Evolutionary conservation across 1,284 basidiomycete species (phyloP).

Genomic region (Ustilago shanxiensis): DNA sequence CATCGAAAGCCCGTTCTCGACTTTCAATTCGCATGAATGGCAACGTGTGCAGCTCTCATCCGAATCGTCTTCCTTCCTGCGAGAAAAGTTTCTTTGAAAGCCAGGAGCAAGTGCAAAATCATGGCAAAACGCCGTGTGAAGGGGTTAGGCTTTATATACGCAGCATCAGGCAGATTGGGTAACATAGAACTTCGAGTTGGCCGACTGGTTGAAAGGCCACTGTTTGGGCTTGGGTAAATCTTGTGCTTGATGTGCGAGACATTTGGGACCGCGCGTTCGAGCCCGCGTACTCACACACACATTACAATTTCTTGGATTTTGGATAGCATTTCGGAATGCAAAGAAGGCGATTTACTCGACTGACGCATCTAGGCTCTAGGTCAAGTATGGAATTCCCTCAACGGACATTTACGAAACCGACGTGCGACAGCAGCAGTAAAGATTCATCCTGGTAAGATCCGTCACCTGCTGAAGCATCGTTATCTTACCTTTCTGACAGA

Average conservation of each 20-base stretch:
- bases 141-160: background rate
- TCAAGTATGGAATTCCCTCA: conserved; percentile 19
- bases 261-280: background rate
- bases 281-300: background rate
- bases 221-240: background rate
- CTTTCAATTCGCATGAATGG: too few relatives aligned
- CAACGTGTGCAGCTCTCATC: too few relatives aligned
- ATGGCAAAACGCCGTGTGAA: too few relatives aligned
- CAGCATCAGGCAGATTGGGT: background rate
- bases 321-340: background rate
- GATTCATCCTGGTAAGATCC: conserved; percentile 23
- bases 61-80: too few relatives aligned
- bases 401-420: conserved; percentile 10
- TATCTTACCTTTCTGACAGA: background rate
- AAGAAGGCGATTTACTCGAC: conserved; percentile 17
- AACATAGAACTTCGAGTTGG: background rate
- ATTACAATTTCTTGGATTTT: background rate
- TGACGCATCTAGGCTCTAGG: conserved; percentile 41
- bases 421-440: conserved; percentile 1
- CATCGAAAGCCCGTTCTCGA: too few relatives aligned
- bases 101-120: too few relatives aligned
- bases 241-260: background rate
- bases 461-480: background rate
- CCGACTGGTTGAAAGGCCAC: background rate
- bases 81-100: too few relatives aligned